Conservation (phyloP, 2,329 filamentous ascomycete species). For the Curvularia lunata region DNA sequence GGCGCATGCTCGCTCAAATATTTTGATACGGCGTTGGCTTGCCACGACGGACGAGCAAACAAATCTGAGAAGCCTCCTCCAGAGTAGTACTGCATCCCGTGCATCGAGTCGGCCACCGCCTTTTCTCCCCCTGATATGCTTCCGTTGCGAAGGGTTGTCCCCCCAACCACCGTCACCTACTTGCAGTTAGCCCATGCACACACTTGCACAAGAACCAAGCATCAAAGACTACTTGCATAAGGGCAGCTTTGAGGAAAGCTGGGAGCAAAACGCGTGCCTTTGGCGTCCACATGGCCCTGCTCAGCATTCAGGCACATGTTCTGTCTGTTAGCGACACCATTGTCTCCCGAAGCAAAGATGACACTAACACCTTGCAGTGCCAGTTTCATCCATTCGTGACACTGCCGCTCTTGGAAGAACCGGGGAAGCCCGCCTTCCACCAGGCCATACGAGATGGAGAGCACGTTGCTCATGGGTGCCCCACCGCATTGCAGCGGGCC, state of each 20-base stretch:
- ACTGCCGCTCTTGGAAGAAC: slow-evolving; percentile 58
- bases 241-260: slow-evolving; percentile 70
- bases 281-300: slow-evolving; percentile 16
- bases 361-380: slow-evolving; percentile 52
- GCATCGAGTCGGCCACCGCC: slow-evolving; percentile 32
- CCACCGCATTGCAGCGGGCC: slow-evolving; percentile 47
- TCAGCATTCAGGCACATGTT: slow-evolving; percentile 23
- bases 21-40: slow-evolving; percentile 37
- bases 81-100: slow-evolving; percentile 15
- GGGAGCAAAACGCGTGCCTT: slow-evolving; percentile 54
- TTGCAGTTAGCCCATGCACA: background rate
- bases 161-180: slow-evolving; percentile 63
- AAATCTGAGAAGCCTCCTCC: slow-evolving; percentile 56
- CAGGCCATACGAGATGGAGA: slow-evolving; percentile 61
- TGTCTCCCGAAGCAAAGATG: slow-evolving; percentile 58
- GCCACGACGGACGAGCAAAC: slow-evolving; percentile 56
- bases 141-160: slow-evolving; percentile 47
- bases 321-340: slow-evolving; percentile 24
- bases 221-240: slow-evolving; percentile 54
- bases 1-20: slow-evolving; percentile 18
- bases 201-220: background rate
- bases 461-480: slow-evolving; percentile 57
- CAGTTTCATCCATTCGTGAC: slow-evolving; percentile 57
- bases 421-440: slow-evolving; percentile 59
- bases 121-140: slow-evolving; percentile 55